phyloP scores from a whole-genome alignment of 225 moss, liverwort and hornwort genomes.

The Sphagnum contortum region DNA sequence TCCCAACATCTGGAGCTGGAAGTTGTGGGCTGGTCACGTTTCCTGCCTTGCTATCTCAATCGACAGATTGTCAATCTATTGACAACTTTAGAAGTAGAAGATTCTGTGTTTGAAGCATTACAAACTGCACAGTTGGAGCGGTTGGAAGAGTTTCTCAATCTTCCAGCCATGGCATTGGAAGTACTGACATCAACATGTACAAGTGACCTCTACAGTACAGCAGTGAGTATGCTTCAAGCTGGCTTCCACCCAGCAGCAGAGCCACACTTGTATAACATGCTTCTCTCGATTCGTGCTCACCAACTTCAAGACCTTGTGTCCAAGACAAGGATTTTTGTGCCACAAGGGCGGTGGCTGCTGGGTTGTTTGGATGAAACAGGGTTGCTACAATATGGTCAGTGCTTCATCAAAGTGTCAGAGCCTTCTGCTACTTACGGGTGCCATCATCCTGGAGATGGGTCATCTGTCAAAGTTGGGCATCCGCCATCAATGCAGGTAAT shows the following conservation, averaged over 20 bases:
- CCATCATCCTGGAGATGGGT: slow-evolving; percentile 12
- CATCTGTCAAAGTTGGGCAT: slow-evolving; percentile 10
- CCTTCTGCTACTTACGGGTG: slow-evolving; percentile 11
- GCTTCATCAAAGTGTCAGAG: slow-evolving; percentile 63
- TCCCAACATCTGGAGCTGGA: slow-evolving; percentile 66
- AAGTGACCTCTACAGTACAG: slow-evolving; percentile 37
- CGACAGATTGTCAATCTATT: slow-evolving; percentile 79
- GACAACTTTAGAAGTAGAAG: slow-evolving; percentile 47
- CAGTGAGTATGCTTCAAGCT: slow-evolving; percentile 63
- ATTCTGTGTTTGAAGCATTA: slow-evolving; percentile 30
- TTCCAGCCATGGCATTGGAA: slow-evolving; percentile 46
- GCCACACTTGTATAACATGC: slow-evolving; percentile 50
- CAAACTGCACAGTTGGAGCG: slow-evolving; percentile 56
- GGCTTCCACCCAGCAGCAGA: slow-evolving; percentile 68
- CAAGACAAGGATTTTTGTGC: slow-evolving; percentile 72
- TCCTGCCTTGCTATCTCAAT: slow-evolving; percentile 67
- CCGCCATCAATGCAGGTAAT: slow-evolving; percentile 38
- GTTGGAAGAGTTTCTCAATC: slow-evolving; percentile 51
- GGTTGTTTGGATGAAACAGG: slow-evolving; percentile 86
- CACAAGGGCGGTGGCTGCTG: slow-evolving; percentile 77
- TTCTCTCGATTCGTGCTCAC: slow-evolving; percentile 66
- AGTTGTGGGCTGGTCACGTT: slow-evolving; percentile 77
- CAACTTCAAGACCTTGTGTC: slow-evolving; percentile 61
- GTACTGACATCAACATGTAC: slow-evolving; percentile 35
- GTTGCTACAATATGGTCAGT: slow-evolving; percentile 63